Evolutionary conservation across 768 basidiomycete species (phyloP).

Genomic region (Phlegmacium glaucopus): DNA sequence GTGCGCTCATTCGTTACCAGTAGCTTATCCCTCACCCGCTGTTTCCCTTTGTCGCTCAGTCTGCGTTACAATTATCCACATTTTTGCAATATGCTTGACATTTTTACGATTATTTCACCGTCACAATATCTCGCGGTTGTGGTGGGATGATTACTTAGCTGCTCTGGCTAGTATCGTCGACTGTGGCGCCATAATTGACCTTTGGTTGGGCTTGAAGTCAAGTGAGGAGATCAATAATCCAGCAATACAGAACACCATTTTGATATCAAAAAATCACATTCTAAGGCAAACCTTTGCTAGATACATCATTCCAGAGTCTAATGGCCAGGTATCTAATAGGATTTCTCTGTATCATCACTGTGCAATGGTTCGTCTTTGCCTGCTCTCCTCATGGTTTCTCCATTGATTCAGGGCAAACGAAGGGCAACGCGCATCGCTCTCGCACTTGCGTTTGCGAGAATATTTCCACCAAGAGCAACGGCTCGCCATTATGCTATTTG

Average conservation of each 20-base stretch:
- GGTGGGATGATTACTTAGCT: neutral
- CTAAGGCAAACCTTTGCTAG: no score
- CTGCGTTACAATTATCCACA: neutral
- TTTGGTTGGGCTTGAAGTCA: neutral
- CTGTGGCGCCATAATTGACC: neutral
- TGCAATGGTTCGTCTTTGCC: neutral
- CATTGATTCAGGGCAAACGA: neutral
- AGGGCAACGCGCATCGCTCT: neutral
- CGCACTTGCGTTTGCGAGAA: neutral
- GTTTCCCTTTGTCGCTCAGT: neutral
- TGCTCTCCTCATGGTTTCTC: neutral
- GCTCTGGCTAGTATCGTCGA: neutral
- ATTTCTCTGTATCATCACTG: neutral
- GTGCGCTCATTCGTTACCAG: no score
- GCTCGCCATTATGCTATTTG: constrained; percentile 6
- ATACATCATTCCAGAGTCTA: no score
- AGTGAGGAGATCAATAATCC: neutral
- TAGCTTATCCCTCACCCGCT: no score
- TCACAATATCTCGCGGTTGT: neutral
- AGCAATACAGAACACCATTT: neutral
- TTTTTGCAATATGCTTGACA: neutral
- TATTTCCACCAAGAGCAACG: constrained; percentile 2
- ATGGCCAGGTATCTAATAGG: neutral
- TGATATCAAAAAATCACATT: neutral
- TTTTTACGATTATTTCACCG: neutral